Percentiles rank a stretch among this genome's conserved stretches.
Evolutionary conservation across 2,329 filamentous ascomycete species (phyloP).

Genomic region (Aureobasidium melanogenum): DNA sequence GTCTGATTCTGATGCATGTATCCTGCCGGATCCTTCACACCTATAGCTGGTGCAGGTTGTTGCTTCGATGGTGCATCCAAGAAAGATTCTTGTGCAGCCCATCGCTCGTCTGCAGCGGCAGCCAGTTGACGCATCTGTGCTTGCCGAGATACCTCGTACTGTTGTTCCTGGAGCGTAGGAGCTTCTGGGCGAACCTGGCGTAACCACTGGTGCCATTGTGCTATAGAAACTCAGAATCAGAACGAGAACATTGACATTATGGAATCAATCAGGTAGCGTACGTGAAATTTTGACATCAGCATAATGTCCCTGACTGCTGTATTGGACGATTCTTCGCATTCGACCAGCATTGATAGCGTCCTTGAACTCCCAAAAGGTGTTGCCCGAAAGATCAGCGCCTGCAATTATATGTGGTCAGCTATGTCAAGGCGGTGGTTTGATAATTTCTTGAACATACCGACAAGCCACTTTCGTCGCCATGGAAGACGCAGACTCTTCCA

Average conservation of each 20-base stretch:
- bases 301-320: conserved; percentile 43
- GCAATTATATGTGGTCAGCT: conserved; percentile 13
- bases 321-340: conserved; percentile 51
- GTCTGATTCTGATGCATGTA: conserved; percentile 28
- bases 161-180: conserved; percentile 51
- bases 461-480: conserved; percentile 52
- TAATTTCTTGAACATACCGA: conserved; percentile 34
- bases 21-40: conserved; percentile 33
- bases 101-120: conserved; percentile 50
- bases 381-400: conserved; percentile 54
- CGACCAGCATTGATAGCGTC: conserved; percentile 46
- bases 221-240: conserved; percentile 26
- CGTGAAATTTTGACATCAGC: conserved; percentile 53
- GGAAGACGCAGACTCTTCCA: conserved; percentile 56
- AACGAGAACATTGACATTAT: not conserved
- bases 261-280: conserved; percentile 22
- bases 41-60: conserved; percentile 38
- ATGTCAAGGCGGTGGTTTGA: conserved; percentile 7
- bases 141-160: conserved; percentile 47
- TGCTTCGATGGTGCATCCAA: conserved; percentile 47
- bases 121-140: conserved; percentile 52
- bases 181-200: conserved; percentile 50
- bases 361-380: conserved; percentile 61
- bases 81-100: conserved; percentile 50
- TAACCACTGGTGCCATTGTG: conserved; percentile 62